A percentile compares a stretch with the other conserved stretches of the same genome.
Conservation (phyloP, 805 yeast species). For the Zygosaccharomyces kombuchaensis region DNA sequence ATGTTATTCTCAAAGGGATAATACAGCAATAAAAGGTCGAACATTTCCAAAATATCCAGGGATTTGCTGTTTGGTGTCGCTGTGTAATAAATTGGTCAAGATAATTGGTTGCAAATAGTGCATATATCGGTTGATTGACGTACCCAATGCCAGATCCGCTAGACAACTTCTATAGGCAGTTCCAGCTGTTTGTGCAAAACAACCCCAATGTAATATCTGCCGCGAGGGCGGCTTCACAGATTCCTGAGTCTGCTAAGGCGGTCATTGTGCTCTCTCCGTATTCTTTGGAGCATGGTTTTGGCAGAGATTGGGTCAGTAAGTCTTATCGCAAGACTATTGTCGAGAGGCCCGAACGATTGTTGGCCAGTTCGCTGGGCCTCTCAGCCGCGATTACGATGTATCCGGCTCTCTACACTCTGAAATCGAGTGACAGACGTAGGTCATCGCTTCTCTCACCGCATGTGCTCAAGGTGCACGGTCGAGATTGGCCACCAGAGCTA, state of each 20-base stretch:
- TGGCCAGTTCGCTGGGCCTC: constrained; percentile 74
- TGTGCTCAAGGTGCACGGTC: constrained; percentile 67
- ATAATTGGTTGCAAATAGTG: too few species aligned
- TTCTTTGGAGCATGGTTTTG: constrained; percentile 66
- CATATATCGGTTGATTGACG: too few species aligned
- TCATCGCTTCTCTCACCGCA: constrained; percentile 53
- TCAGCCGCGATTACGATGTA: constrained; percentile 68
- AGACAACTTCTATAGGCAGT: constrained; percentile 40
- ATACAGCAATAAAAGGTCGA: constrained; percentile 5
- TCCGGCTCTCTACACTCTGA: constrained; percentile 53
- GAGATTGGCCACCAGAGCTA: constrained; percentile 62
- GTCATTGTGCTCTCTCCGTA: constrained; percentile 64
- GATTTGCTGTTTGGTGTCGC: not conserved
- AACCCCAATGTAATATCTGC: constrained; percentile 37
- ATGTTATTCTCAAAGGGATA: constrained; percentile 7
- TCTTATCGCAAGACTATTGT: constrained; percentile 63
- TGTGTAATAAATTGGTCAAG: not conserved
- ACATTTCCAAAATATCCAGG: not conserved
- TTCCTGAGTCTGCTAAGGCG: constrained; percentile 44
- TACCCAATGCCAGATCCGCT: constrained; percentile 28
- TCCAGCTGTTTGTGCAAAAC: constrained; percentile 40
- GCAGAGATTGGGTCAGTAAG: constrained; percentile 73
- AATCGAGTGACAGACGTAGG: constrained; percentile 38
- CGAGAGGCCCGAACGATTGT: constrained; percentile 75
- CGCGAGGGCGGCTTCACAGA: constrained; percentile 33